Evolutionary conservation across 2,329 filamentous ascomycete genomes (phyloP), one percentile per base, ranked within the genome.

Genomic region (Aspergillus intermedius): DNA sequence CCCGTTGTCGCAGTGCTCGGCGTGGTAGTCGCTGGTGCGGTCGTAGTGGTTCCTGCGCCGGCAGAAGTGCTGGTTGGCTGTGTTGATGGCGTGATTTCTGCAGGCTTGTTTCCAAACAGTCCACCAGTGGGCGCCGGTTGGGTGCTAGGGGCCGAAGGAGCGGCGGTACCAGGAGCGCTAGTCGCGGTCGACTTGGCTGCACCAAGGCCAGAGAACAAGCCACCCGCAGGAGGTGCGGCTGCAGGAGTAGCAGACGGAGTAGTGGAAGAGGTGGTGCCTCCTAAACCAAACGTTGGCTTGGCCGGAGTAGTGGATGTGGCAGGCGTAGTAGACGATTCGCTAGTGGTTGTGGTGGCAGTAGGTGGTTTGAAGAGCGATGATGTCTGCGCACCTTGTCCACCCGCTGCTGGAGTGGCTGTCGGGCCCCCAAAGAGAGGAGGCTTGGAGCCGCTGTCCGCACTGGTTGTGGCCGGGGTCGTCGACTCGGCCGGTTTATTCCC

Each of bases 271-370:
- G 66, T 57, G 28, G 63, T 47, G 17, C 56, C 58, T 7, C 63
- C 63, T 21, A 64, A 45, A 22, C 62, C 58, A 51, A 69, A 69
- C n/a, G 62, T 47, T 39, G 65, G 54, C 47, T 68, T 68, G 52
- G 66, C 63, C 12, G 65, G 63, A 32, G 65, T 64, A 22, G 64
- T 56, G 28, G 66, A 63, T 35, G 63, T 49, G 17, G 60, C 52
- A 15, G 61, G 50, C 13, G 61, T 55, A 42, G 59, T 56, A 37
- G 60, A 53, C 15, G 62, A 52, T 22, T 53, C 50, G 44, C 55
- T 52, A 17, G 59, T 46, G 30, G 57, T 42, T 19, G 56, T 49
- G 15, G 54, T 51, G 12, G 57, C 54, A 22, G 62, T 46, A 42
- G 63, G 47, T 39, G 64, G 57, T 15, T 57, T 60, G 53, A 67